These are phyloP conservation scores for Aspergillus felis DNA, from an alignment of 2,329 filamentous ascomycete genomes.

Conservation along the genomic window DNA sequence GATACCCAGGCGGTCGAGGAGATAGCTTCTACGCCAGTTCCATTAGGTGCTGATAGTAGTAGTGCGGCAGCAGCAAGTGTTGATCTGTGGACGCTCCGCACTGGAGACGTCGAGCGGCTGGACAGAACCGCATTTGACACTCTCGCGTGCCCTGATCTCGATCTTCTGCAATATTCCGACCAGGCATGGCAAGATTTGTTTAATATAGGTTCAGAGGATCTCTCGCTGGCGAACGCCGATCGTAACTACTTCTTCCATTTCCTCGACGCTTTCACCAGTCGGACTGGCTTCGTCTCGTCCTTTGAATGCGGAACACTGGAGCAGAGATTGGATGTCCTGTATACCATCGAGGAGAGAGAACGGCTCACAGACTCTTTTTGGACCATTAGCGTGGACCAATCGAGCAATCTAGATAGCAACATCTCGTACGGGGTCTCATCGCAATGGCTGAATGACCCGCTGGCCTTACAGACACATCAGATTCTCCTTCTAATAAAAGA, in stretches of 20 bases:
- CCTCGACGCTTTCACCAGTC: constrained; percentile 34
- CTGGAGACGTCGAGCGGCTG: constrained; percentile 3
- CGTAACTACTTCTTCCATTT: constrained; percentile 24
- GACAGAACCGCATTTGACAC: neutral
- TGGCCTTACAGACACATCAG: constrained; percentile 34
- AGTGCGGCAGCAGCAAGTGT: neutral
- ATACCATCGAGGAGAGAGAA: neutral
- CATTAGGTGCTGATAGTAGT: neutral
- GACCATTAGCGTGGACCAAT: neutral
- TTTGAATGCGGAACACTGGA: constrained; percentile 36
- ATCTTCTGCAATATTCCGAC: neutral
- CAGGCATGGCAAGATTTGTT: constrained; percentile 11
- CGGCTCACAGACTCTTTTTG: neutral
- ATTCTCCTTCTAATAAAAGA: constrained; percentile 34
- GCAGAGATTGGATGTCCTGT: constrained; percentile 26
- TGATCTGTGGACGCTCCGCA: neutral
- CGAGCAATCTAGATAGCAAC: neutral
- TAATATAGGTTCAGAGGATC: constrained; percentile 4
- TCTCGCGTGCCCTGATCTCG: constrained; percentile 1
- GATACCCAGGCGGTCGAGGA: neutral
- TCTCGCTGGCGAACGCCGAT: neutral
- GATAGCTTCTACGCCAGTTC: neutral
- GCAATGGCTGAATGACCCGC: constrained; percentile 28
- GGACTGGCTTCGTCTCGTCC: constrained; percentile 32
- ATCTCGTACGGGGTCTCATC: constrained; percentile 4